Base-by-base conservation (phyloP, 2,329 filamentous ascomycete species). In the Aspergillus chevalieri region DNA sequence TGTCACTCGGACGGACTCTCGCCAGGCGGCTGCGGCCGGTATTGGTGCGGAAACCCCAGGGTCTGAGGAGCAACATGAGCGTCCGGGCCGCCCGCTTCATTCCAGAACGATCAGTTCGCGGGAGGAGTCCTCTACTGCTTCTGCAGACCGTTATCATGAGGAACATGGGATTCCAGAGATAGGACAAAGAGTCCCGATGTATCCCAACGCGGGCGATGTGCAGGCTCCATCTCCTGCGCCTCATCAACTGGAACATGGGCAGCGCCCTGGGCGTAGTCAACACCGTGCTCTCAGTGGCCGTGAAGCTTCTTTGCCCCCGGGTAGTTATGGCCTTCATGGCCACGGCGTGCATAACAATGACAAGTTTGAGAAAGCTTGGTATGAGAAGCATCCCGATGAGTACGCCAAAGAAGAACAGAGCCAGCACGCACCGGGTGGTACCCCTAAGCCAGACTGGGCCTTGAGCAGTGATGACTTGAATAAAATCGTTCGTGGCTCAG, bases 141-240 rank as follows among this genome's bases (percentile, higher is more conserved):
- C 72, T 17, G 72, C 76, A 43, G 74, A 77, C 49, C 79, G 80
- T 48, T 80, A 80, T 6, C 70, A 69, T 15, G 87, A 92, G 43
- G 87, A 93, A 56, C 84, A 90, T 48, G 92, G 91, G 19, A 95
- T 96, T 60, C 91, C 91, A 2, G 88, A 94, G 65, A 93, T 96
- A 58, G 92, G 92, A 44, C 83, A 88, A 62, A 86, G 91, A 64
- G 92, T 98, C 36, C 93, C 93, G 45, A 93, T 98, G 88, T 86
- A 93, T 65, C 87, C 85, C 47, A 83, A 93, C 66, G 88, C 93
- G 41, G 93, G 93, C 53, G 92, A 97, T 66, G 93, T 97, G 8
- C 93, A 98, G 73, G 93, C 93, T 12, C 93, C 93, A 2, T 93
- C 91, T 2, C 90, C 91, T 1, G 81, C 83, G 2, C 85, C 84